Conservation (phyloP, 306 rosid genomes). For the Potentilla sterilis region DNA sequence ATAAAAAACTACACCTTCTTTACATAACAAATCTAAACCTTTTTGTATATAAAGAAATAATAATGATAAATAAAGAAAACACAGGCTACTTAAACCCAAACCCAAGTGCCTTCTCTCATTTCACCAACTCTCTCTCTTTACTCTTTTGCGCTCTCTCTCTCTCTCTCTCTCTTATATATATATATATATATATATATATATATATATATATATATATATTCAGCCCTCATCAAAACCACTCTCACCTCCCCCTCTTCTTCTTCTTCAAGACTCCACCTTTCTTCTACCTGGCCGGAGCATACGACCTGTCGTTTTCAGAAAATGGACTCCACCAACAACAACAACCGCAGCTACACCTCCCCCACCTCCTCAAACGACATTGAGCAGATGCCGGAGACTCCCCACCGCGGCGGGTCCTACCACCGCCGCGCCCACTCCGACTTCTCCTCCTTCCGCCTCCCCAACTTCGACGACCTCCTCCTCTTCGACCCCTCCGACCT, state of each 20-base stretch:
- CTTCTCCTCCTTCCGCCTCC: conserved; percentile 69
- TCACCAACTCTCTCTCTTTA: neutral
- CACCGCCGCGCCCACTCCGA: conserved; percentile 97
- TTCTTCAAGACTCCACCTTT: neutral
- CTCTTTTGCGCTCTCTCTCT: neutral
- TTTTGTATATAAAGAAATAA: too few species aligned
- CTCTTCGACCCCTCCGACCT: conserved; percentile 88
- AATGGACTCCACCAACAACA: conserved; percentile 12
- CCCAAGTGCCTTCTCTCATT: neutral
- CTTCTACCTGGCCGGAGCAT: neutral
- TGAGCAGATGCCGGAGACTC: conserved; percentile 74
- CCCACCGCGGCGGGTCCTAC: conserved; percentile 66
- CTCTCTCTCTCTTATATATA: too few species aligned
- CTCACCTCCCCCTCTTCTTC: neutral
- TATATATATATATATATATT: neutral
- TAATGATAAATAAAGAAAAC: neutral
- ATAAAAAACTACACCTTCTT: neutral
- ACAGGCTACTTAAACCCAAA: neutral
- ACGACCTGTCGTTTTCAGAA: neutral
- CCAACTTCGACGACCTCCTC: conserved; percentile 83
- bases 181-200: too few species aligned
- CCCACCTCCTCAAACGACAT: conserved; percentile 38
- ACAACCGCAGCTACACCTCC: conserved; percentile 6
- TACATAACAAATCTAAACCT: neutral
- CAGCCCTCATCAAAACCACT: neutral